A percentile compares a stretch with the other conserved stretches of the same genome.
Evolutionary conservation across 176 grass and related monocot genomes (phyloP).

Genomic region (Eleusine indica): DNA sequence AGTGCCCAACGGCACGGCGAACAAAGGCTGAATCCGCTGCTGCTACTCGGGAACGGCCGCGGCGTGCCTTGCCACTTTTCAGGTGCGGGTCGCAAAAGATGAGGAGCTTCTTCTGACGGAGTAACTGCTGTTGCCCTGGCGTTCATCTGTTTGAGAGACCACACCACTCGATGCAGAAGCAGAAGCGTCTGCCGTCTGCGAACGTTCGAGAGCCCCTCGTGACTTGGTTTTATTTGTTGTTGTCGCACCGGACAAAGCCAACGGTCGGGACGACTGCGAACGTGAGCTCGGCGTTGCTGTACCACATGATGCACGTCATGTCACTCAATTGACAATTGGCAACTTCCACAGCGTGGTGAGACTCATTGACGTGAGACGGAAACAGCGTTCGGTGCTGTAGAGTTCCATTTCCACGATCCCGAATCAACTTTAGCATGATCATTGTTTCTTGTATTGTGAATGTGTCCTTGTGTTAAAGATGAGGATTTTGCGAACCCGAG

Average conservation of each 20-base stretch:
- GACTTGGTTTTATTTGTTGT: background rate
- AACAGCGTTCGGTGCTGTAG: background rate
- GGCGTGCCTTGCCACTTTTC: conserved; percentile 29
- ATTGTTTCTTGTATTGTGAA: no score
- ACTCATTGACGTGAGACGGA: background rate
- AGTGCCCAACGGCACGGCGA: background rate
- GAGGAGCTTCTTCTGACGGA: background rate
- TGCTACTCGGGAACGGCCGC: background rate
- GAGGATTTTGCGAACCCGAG: background rate
- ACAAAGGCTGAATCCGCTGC: background rate
- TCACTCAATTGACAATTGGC: background rate
- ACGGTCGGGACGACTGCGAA: background rate
- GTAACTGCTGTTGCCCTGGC: background rate
- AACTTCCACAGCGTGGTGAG: background rate
- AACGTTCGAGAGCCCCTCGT: conserved; percentile 10
- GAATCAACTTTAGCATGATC: background rate
- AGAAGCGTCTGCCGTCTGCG: background rate
- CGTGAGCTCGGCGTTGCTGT: background rate
- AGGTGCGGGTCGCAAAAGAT: background rate
- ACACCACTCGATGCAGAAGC: background rate
- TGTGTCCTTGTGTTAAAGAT: background rate
- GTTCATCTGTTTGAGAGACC: background rate
- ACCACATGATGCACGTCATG: background rate
- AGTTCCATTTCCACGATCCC: background rate
- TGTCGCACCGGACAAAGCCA: background rate